These are phyloP conservation scores for Stereum hirsutum DNA, from an alignment of 1,284 basidiomycete species.

Conservation along the genomic window DNA sequence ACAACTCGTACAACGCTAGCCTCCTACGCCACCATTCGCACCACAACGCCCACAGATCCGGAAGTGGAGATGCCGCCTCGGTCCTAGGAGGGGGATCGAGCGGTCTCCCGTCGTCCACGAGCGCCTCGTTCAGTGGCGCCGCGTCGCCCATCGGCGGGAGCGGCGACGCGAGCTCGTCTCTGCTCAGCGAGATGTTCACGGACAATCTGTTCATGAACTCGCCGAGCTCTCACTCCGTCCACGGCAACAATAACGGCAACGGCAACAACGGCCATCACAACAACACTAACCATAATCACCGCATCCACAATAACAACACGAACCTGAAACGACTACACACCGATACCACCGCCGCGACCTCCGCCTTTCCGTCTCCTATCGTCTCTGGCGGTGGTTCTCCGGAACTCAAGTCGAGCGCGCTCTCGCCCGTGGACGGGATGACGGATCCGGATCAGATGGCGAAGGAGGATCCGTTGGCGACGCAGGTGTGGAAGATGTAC, in stretches of 20 bases:
- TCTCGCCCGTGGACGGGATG: constrained; percentile 28
- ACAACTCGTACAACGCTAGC: constrained; percentile 21
- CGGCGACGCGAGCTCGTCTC: constrained; percentile 26
- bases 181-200: constrained; percentile 63
- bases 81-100: not conserved
- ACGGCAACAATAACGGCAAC: too few species aligned
- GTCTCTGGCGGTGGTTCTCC: constrained; percentile 64
- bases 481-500: constrained; percentile 97
- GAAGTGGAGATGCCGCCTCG: not conserved
- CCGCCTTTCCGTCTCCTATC: constrained; percentile 52
- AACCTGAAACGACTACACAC: too few species aligned
- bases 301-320: too few species aligned
- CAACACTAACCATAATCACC: too few species aligned
- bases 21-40: constrained; percentile 18
- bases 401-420: constrained; percentile 36
- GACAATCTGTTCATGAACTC: constrained; percentile 52
- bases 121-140: not conserved
- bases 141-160: constrained; percentile 19
- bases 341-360: constrained; percentile 36
- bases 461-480: constrained; percentile 83
- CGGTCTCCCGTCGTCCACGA: not conserved
- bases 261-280: too few species aligned
- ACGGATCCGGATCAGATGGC: constrained; percentile 54
- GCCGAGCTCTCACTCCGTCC: too few species aligned
- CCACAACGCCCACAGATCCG: too few species aligned